These are phyloP conservation scores for Nephelium lappaceum DNA, from an alignment of 345 rosid species.

Conservation along the genomic window DNA sequence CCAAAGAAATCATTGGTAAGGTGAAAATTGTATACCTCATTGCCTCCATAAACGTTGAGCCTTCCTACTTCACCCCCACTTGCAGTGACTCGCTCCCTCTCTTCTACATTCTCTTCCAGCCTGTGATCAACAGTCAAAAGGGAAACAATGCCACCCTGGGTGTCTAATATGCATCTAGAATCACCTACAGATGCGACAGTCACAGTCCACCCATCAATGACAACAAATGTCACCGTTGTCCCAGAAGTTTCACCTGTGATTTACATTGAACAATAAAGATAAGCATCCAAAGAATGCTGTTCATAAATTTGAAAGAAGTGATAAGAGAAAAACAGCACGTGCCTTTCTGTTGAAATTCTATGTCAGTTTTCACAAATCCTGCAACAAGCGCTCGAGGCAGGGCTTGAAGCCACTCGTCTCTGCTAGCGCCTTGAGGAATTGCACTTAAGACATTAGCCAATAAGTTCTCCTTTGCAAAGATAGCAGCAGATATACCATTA, in stretches of 20 bases:
- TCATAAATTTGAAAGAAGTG: background rate
- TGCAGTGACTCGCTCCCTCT: slow-evolving; percentile 99
- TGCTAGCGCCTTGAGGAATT: slow-evolving; percentile 64
- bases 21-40: slow-evolving; percentile 61
- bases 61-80: slow-evolving; percentile 99
- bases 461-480: slow-evolving; percentile 82
- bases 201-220: slow-evolving; percentile 97
- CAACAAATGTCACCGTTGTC: slow-evolving; percentile 95
- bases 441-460: slow-evolving; percentile 90
- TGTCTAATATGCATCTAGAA: slow-evolving; percentile 97
- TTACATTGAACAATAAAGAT: slow-evolving; percentile 25
- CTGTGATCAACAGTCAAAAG: slow-evolving; percentile 98
- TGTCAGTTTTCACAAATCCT: slow-evolving; percentile 98
- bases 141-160: slow-evolving; percentile 93
- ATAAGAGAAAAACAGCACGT: slow-evolving; percentile 15
- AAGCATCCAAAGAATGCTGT: slow-evolving; percentile 16
- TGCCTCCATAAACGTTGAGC: slow-evolving; percentile 93
- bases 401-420: slow-evolving; percentile 99
- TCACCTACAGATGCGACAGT: slow-evolving; percentile 99
- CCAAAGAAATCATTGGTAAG: slow-evolving; percentile 10
- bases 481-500: slow-evolving; percentile 98
- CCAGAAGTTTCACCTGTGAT: slow-evolving; percentile 97
- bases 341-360: slow-evolving; percentile 97
- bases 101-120: slow-evolving; percentile 96
- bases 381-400: slow-evolving; percentile 98